Evolutionary conservation across 176 grass and related monocot species (phyloP).

Genomic region (Poa pratensis): DNA sequence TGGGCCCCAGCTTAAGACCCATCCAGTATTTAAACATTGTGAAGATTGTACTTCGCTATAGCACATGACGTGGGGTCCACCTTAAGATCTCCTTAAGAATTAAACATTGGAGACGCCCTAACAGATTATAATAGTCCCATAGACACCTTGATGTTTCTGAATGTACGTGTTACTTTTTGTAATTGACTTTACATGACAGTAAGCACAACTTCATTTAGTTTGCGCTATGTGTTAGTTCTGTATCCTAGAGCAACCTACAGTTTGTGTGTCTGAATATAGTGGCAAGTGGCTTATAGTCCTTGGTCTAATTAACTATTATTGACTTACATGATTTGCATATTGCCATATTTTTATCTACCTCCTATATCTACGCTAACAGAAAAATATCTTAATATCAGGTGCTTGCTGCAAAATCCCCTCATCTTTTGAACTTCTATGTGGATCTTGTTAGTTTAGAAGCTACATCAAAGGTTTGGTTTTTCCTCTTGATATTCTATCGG

Average conservation of each 20-base stretch:
- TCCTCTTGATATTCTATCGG: slow-evolving; percentile 24
- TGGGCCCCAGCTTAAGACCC: no score
- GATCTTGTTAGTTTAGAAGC: slow-evolving; percentile 87
- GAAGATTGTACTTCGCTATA: no score
- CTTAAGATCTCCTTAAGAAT: no score
- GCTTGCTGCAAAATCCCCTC: slow-evolving; percentile 75
- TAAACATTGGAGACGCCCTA: no score
- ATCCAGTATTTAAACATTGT: no score
- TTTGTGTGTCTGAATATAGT: slow-evolving; percentile 10
- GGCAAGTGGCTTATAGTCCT: slow-evolving; percentile 7
- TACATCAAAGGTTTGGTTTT: slow-evolving; percentile 87
- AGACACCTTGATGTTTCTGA: slow-evolving; percentile 13
- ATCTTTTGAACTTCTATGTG: slow-evolving; percentile 86
- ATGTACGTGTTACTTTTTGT: not conserved
- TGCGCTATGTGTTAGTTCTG: not conserved
- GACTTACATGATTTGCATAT: slow-evolving; percentile 29
- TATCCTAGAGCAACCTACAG: slow-evolving; percentile 6
- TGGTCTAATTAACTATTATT: slow-evolving; percentile 21
- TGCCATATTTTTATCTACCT: slow-evolving; percentile 22
- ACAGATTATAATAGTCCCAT: not conserved
- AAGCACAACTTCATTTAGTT: not conserved
- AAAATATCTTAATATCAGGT: slow-evolving; percentile 58
- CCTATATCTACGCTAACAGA: slow-evolving; percentile 12
- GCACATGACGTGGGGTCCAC: no score
- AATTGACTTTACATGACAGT: slow-evolving; percentile 22